Base-by-base conservation (phyloP, 495 filamentous ascomycete genomes). In the Aspergillus cavernicola region DNA sequence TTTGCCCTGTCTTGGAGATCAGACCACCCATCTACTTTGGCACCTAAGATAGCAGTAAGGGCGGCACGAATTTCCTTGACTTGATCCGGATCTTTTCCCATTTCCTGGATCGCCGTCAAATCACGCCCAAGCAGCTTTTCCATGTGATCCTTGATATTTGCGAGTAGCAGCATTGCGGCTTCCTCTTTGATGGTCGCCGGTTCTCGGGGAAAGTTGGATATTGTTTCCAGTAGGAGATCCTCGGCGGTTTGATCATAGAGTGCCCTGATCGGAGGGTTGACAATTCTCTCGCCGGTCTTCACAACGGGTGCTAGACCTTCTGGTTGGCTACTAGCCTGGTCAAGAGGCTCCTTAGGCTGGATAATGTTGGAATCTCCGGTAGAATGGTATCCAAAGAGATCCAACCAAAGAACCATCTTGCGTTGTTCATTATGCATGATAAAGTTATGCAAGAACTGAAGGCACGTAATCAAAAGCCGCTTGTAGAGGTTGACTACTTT, bases 391-490 rank as follows among this genome's bases (percentile, higher is more conserved):
- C 88, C 87, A 61, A 92, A 92, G 1, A 97, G 75, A 61, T 89
- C 87, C 35, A 90, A 76, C 91, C 91, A 97, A 23, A 97, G 85
- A 3, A 88, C 78, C 75, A 95, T 86, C 72, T 97, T 96, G 47
- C 89, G 86, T 26, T 88, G 80, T 67, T 97, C 91, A 50, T 97
- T 95, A 58, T 89, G 87, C 70, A 90, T 88, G 23, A 91, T 87
- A 68, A 92, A 87, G 61, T 97, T 97, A 63, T 96, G 90, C 23
- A 92, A 81, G 63, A 92, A 90, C 67, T 97, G 92, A 11, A 97
- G 78, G 45, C 87, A 87, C 0, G 88, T 93, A 19, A 95, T 90
- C 23, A 97, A 76, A 3, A 95, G 78, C 62, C 91, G 92, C 68
- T 97, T 97, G 70, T 91, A 78, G 16, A 76, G 68, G 45, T 87